A percentile compares a stretch with the other conserved stretches of the same genome.
Evolutionary conservation across 805 yeast species (phyloP).

Genomic region (Saccharomycopsis fibuligera): DNA sequence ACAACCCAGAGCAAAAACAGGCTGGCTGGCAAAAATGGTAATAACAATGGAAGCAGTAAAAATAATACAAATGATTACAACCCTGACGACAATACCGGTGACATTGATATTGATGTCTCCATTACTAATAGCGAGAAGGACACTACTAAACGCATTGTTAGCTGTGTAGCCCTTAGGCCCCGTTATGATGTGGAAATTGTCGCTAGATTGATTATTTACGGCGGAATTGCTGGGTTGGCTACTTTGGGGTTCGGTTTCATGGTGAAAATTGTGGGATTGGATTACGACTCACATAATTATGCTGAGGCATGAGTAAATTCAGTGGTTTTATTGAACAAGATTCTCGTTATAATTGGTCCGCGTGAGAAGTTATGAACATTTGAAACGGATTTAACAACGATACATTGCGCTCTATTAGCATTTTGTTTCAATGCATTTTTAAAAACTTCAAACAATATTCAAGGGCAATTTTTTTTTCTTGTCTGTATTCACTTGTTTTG

Average conservation of each 20-base stretch:
- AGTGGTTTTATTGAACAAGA: too few species aligned
- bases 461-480: neutral
- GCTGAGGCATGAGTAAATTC: too few species aligned
- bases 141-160: conserved; percentile 13
- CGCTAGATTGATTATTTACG: conserved; percentile 72
- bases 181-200: conserved; percentile 71
- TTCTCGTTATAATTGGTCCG: too few species aligned
- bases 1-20: too few species aligned
- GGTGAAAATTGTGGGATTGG: conserved; percentile 20
- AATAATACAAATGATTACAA: neutral
- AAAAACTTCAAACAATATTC: too few species aligned
- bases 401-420: too few species aligned
- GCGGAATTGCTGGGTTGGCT: conserved; percentile 65
- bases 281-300: conserved; percentile 10
- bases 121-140: neutral
- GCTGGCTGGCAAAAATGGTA: too few species aligned
- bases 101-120: neutral
- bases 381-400: too few species aligned
- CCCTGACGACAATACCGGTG: neutral
- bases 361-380: too few species aligned
- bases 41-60: neutral
- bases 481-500: too few species aligned
- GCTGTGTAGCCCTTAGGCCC: conserved; percentile 47
- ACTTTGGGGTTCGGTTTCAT: conserved; percentile 30
- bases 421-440: neutral